phyloP scores from a whole-genome alignment of 176 grass and related monocot genomes.

The Ananas comosus region DNA sequence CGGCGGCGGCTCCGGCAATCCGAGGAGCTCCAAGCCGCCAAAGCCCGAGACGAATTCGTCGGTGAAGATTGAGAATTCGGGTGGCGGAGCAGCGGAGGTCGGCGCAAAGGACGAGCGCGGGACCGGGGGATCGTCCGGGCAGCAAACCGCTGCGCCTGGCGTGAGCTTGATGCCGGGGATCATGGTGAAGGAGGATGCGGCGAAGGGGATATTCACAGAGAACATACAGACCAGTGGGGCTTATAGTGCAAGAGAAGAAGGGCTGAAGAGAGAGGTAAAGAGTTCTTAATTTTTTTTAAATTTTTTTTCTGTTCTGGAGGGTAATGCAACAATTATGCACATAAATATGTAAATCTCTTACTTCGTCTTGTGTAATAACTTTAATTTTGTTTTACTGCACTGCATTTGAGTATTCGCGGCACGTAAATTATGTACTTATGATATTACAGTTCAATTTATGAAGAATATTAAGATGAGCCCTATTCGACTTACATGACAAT shows the following conservation, averaged over 20 bases:
- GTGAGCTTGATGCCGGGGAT: constrained; percentile 23
- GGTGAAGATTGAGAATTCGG: constrained; percentile 18
- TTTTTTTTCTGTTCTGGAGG: neutral
- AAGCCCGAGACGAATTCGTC: constrained; percentile 28
- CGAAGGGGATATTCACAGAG: constrained; percentile 81
- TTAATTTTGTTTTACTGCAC: no score
- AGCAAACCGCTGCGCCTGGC: constrained; percentile 6
- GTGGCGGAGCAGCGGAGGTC: constrained; percentile 3
- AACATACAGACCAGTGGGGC: constrained; percentile 95
- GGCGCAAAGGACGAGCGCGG: constrained; percentile 33
- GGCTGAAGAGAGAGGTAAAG: constrained; percentile 78
- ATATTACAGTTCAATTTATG: no score
- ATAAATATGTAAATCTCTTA: no score
- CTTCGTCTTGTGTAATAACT: no score
- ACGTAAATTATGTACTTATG: no score
- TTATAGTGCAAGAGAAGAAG: constrained; percentile 84
- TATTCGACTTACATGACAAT: no score
- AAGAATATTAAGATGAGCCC: no score
- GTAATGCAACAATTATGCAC: neutral
- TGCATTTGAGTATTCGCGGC: no score
- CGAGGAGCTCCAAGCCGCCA: constrained; percentile 28
- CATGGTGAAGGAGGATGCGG: constrained; percentile 38
- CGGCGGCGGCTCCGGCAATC: neutral
- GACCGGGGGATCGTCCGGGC: neutral
- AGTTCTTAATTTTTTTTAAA: neutral